A percentile compares a stretch with the other conserved stretches of the same genome.
phyloP scores from a whole-genome alignment of 208 protist genomes.

The Herpetomonas tarakana region DNA sequence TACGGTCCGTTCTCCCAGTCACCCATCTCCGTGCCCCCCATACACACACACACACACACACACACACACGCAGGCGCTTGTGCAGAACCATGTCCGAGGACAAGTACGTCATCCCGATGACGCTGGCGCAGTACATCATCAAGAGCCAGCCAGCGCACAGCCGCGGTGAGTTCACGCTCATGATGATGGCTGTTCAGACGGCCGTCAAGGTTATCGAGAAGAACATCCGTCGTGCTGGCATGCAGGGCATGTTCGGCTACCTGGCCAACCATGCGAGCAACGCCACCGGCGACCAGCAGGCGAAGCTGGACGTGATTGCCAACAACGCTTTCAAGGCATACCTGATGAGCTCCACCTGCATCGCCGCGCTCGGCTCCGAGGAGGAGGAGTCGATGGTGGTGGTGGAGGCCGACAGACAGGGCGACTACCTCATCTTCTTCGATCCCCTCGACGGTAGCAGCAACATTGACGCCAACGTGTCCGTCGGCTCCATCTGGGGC shows the following conservation, averaged over 20 bases:
- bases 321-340: constrained; percentile 89
- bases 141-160: constrained; percentile 71
- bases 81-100: constrained; percentile 19
- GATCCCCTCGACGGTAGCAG: constrained; percentile 96
- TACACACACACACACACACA: constrained; percentile 11
- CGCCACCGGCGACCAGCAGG: constrained; percentile 79
- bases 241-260: constrained; percentile 83
- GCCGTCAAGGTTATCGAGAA: constrained; percentile 87
- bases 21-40: background rate
- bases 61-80: constrained; percentile 2
- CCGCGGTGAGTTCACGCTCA: constrained; percentile 80
- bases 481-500: constrained; percentile 93
- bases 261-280: constrained; percentile 45
- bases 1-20: background rate
- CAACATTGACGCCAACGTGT: constrained; percentile 97
- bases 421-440: constrained; percentile 93
- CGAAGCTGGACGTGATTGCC: constrained; percentile 85
- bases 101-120: constrained; percentile 32
- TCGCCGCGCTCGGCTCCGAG: constrained; percentile 74
- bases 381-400: constrained; percentile 81
- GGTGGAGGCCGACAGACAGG: constrained; percentile 51
- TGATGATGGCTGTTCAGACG: constrained; percentile 91
- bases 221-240: constrained; percentile 80
- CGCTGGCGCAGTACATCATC: constrained; percentile 86
- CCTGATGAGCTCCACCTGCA: constrained; percentile 69